Base-by-base conservation (phyloP, 1,284 basidiomycete species). In the Ustilago curta region DNA sequence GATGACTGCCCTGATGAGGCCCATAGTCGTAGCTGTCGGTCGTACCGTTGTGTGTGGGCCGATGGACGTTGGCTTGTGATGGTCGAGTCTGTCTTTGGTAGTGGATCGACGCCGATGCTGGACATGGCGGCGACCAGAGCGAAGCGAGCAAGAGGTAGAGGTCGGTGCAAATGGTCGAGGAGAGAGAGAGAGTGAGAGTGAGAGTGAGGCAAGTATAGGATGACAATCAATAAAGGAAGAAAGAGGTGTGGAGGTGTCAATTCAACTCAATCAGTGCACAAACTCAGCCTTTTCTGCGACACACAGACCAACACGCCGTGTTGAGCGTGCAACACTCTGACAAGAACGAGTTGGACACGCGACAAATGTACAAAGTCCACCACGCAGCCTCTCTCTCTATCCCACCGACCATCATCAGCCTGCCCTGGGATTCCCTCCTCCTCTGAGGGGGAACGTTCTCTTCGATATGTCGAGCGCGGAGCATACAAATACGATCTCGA, bases 1-100 rank as follows among this genome's bases (percentile, higher is more conserved):
- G 94, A 93, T n/a, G 88, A 87, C 86, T 99, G 96, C 2, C 96
- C 97, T 0, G 93, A 91, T 2, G 93, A 91, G 18, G 95, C 96
- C 96, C 96, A 99, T 23, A 99, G 88, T 35, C 95, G 95, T 19
- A 82, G 70, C 73, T 84, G 83, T 8, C 83, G 77, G 48, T 84
- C 83, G 71, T 83, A 84, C 43, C 83, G 77, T 57, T 83, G 83
- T 18, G 83, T 77, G 47, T 83, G 82, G 1, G 80, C 80, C 39
- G 70, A 71, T 18, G 80, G 80, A 16, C 79, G 61, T 25, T 69
- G 66, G 18, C 29, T 50, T 23, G 70, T 59, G 50, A 69, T 56
- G 47, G 59, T 27, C 49, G 71, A 69, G 59, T 73, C 57, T 8
- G 66, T 62, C 5, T 19, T 32, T n/a, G 62, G 71, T 2, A 74